phyloP scores from a whole-genome alignment of 257 asterid genomes.

The Mentha longifolia region DNA sequence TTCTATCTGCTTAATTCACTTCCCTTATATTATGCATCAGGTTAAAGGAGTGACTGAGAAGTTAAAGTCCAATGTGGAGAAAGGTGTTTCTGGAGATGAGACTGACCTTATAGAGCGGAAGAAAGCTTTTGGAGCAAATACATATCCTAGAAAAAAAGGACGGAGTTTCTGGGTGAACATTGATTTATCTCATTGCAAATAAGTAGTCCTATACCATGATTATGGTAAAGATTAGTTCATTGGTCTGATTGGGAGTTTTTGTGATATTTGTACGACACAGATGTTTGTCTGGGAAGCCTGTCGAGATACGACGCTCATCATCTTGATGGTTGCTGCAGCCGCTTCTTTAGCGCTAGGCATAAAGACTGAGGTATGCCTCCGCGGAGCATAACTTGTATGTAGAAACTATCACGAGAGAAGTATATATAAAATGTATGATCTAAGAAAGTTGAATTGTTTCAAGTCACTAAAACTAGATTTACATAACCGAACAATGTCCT shows the following conservation, averaged over 20 bases:
- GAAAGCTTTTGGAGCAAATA: conserved; percentile 85
- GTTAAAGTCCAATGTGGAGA: conserved; percentile 62
- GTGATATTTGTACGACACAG: conserved; percentile 48
- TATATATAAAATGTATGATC: not conserved
- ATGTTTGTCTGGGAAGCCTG: conserved; percentile 95
- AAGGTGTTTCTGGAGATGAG: conserved; percentile 80
- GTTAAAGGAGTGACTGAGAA: conserved; percentile 70
- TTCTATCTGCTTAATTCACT: conserved; percentile 14
- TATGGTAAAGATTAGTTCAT: not conserved
- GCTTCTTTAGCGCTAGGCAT: conserved; percentile 96
- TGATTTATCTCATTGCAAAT: conserved; percentile 6
- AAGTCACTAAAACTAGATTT: too few relatives aligned
- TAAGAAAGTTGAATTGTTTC: too few relatives aligned
- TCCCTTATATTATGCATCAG: conserved; percentile 42
- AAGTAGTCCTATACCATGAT: not conserved
- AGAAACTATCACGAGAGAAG: not conserved
- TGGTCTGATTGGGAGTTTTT: conserved; percentile 22
- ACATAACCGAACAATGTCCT: too few relatives aligned
- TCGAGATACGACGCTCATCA: conserved; percentile 84
- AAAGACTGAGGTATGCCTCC: conserved; percentile 76
- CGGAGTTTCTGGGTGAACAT: conserved; percentile 79
- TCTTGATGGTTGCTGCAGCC: conserved; percentile 98
- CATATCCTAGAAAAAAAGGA: conserved; percentile 95
- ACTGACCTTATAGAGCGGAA: conserved; percentile 60
- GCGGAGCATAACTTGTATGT: not conserved